Evolutionary conservation across 139 green algal genomes (phyloP), one percentile per base, ranked within the genome.

Genomic region (Trebouxia sp.): DNA sequence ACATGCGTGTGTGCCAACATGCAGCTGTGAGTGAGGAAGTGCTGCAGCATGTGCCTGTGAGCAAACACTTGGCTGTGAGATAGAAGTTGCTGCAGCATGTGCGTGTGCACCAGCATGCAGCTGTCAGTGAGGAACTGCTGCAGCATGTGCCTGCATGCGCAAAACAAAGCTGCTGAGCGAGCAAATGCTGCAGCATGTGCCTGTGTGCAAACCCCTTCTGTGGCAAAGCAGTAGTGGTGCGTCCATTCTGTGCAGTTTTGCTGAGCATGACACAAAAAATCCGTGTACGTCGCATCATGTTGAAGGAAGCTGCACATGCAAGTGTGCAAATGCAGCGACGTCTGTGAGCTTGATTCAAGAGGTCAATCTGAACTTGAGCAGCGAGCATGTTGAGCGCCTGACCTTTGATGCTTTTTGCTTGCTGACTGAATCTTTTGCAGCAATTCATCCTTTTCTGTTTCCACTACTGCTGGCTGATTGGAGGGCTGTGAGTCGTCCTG

Each of bases 371-470:
- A 17, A 28, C 20, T 22, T 58, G 50, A 17, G 20, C 26, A 22
- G 20, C 2, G 22, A 58, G 2, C 50, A 3, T 17, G 50, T 22
- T 28, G 50, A 17, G 26, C 8, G 26, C 42, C 41, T 41, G 7
- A 55, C 69, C 43, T 17, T 17, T 77, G 69, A 8, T 77, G 69
- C 24, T 77, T 77, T 48, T 77, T 77, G 69, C 69, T 77, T n/a
- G 69, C 38, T 0, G 42, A 38, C 69, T 77, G 69, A 55, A 77
- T 37, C 10, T 38, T 51, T 20, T 77, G 12, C 41, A 77, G 41
- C 17, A 77, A 26, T 12, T 45, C 62, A 41, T 72, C 62, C 32
- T 72, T 15, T 41, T 42, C 7, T 10, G 62, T 43, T 12, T 45
- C 62, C 11, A 10, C 28, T 38, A 28, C 15, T 38, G 12, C 32